A percentile compares a stretch with the other conserved stretches of the same genome.
These are phyloP conservation scores for Coccomyxa sp. DNA, from an alignment of 139 green algal species.

Conservation along the genomic window DNA sequence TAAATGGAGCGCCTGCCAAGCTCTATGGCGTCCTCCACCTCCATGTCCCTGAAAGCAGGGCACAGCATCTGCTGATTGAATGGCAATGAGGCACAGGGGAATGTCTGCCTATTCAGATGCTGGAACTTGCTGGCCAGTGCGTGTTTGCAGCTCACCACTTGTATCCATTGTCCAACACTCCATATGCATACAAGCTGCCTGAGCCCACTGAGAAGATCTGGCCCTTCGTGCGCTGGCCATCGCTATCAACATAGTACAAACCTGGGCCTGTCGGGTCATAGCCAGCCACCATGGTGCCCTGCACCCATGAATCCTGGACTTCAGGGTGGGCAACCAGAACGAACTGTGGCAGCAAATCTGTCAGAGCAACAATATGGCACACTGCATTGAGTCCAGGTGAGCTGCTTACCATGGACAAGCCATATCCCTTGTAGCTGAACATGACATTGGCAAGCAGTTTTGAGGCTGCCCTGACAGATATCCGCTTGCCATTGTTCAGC, in stretches of 20 bases:
- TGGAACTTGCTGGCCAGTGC: too few relatives aligned
- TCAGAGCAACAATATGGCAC: not conserved
- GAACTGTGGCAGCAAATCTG: too few relatives aligned
- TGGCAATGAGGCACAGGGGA: not conserved
- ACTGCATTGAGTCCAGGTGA: not conserved
- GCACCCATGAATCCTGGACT: not conserved
- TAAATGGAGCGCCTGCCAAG: conserved; percentile 93
- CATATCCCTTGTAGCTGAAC: conserved; percentile 96
- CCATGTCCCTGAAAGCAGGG: conserved; percentile 72
- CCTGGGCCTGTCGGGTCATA: conserved; percentile 82
- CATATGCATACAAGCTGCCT: conserved; percentile 96
- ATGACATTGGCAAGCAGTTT: conserved; percentile 98
- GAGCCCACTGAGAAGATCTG: conserved; percentile 94
- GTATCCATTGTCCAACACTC: conserved; percentile 93
- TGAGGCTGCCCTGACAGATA: conserved; percentile 91
- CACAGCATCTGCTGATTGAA: not conserved
- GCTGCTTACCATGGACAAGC: conserved; percentile 86
- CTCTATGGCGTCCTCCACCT: conserved; percentile 90
- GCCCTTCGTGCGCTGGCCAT: conserved; percentile 91
- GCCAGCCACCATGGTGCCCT: conserved; percentile 96
- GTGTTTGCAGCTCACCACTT: conserved; percentile 39
- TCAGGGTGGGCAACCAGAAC: not conserved
- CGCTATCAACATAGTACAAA: conserved; percentile 97
- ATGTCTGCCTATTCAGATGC: not conserved
- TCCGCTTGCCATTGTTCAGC: conserved; percentile 91